These are phyloP conservation scores for Akanthomyces uredinophilus DNA, from an alignment of 2,329 filamentous ascomycete genomes.

Conservation along the genomic window DNA sequence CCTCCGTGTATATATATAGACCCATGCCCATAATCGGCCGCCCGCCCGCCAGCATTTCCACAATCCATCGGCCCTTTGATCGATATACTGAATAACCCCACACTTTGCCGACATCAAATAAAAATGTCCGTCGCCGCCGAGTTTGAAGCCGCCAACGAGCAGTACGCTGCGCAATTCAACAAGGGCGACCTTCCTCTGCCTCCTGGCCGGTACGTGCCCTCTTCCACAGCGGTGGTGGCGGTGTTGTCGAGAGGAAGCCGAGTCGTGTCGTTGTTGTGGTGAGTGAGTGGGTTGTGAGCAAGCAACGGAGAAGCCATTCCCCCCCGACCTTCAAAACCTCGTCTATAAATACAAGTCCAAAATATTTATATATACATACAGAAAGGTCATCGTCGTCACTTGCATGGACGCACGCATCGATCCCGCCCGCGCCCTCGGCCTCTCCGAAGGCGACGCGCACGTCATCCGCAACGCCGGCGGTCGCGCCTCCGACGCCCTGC, in stretches of 20 bases:
- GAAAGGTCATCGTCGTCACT: constrained; percentile 47
- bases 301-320: background rate
- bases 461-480: constrained; percentile 71
- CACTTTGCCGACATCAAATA: background rate
- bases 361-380: constrained; percentile 12
- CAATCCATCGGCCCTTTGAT: too few relatives aligned
- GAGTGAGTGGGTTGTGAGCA: background rate
- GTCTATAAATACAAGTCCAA: background rate
- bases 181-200: constrained; percentile 62
- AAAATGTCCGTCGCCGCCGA: constrained; percentile 20
- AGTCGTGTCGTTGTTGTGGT: background rate
- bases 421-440: constrained; percentile 62
- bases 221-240: background rate
- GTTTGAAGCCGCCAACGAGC: constrained; percentile 35
- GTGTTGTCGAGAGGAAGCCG: background rate
- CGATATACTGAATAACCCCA: background rate
- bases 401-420: constrained; percentile 80
- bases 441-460: constrained; percentile 70
- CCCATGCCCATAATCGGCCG: background rate
- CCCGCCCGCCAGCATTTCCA: too few relatives aligned
- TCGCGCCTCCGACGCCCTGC: constrained; percentile 62
- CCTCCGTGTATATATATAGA: background rate
- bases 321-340: background rate
- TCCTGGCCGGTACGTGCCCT: constrained; percentile 44
- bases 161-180: constrained; percentile 61